phyloP scores from a whole-genome alignment of 768 basidiomycete genomes.

The Dendrothele bispora region DNA sequence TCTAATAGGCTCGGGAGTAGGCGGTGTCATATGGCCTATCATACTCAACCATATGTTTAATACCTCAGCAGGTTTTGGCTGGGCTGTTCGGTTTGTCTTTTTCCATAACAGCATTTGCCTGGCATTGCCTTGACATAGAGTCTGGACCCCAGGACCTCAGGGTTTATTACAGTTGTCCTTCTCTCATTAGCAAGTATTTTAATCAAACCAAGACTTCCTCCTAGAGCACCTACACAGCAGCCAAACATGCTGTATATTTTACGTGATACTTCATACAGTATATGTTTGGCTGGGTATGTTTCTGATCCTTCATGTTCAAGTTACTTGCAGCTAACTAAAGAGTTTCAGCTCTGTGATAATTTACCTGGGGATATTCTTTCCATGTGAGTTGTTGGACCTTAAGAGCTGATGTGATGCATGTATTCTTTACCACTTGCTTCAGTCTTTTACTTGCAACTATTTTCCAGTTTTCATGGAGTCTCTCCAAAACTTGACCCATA shows the following conservation, averaged over 20 bases:
- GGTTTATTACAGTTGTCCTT: conserved; percentile 1
- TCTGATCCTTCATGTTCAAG: neutral
- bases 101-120: neutral
- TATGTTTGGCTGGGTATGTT: conserved; percentile 1
- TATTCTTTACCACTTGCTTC: neutral
- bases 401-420: neutral
- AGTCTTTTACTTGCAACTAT: conserved; percentile 2
- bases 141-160: neutral
- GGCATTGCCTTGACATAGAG: neutral
- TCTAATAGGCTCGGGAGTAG: neutral
- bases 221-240: neutral
- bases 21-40: neutral
- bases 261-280: neutral
- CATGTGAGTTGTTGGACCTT: conserved; percentile 1
- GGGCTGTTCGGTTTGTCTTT: neutral
- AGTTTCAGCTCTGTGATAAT: conserved; percentile 1
- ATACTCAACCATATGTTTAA: conserved; percentile 1
- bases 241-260: neutral
- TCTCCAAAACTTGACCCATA: neutral
- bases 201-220: conserved; percentile 1
- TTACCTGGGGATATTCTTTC: conserved; percentile 1
- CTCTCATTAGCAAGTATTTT: neutral
- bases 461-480: conserved; percentile 2
- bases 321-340: neutral
- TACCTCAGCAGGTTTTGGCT: conserved; percentile 1